A percentile compares a stretch with the other conserved stretches of the same genome.
Evolutionary conservation across 352 stramenopile genomes (phyloP).

Genomic region (Pythium aristosporum): DNA sequence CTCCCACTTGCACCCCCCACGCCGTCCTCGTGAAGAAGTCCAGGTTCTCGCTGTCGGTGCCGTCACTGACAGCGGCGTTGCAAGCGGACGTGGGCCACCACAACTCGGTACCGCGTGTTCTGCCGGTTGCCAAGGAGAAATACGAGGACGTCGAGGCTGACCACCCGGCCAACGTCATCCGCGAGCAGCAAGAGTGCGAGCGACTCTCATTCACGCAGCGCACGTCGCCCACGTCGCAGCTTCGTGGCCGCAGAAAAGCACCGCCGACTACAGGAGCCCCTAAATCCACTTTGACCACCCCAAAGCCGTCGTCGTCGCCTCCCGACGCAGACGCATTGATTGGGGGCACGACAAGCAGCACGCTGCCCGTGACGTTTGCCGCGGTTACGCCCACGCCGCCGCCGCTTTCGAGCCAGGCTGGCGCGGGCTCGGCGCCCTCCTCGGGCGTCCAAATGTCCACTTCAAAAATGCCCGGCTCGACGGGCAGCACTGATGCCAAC

Average conservation of each 20-base stretch:
- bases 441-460: background rate
- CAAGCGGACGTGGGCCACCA: background rate
- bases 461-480: conserved; percentile 12
- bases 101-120: background rate
- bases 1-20: background rate
- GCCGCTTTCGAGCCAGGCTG: background rate
- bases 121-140: conserved; percentile 16
- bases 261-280: background rate
- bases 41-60: conserved; percentile 30
- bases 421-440: background rate
- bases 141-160: conserved; percentile 22
- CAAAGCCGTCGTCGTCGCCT: background rate
- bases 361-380: conserved; percentile 25
- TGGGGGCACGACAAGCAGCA: background rate
- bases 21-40: conserved; percentile 24
- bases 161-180: conserved; percentile 6
- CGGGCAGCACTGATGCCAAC: conserved; percentile 23
- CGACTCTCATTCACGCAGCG: conserved; percentile 20
- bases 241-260: conserved; percentile 21
- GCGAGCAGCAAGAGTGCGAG: conserved; percentile 24
- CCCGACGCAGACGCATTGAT: background rate
- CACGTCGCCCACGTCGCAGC: conserved; percentile 23
- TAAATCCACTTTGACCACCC: no score
- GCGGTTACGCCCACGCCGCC: conserved; percentile 14
- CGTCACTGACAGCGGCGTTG: conserved; percentile 16